phyloP scores from a whole-genome alignment of 2,329 filamentous ascomycete species.

The Aspergillus glaucus region DNA sequence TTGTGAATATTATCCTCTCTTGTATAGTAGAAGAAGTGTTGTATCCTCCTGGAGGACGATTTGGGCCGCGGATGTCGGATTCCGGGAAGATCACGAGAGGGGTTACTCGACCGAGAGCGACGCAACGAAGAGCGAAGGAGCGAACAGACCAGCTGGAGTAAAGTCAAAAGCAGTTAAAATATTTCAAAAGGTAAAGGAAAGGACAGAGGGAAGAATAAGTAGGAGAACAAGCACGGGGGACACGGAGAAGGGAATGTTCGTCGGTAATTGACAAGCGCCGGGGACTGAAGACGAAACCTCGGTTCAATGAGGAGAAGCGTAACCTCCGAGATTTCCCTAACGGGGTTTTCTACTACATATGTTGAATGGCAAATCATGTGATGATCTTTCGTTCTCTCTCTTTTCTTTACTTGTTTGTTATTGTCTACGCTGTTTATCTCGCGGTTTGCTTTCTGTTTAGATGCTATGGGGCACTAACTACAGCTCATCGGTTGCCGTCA shows the following conservation, averaged over 20 bases:
- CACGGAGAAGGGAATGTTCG: conserved; percentile 3
- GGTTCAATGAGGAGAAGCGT: background rate
- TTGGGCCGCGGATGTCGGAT: background rate
- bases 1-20: conserved; percentile 13
- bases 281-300: conserved; percentile 6
- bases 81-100: conserved; percentile 4
- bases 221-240: conserved; percentile 3
- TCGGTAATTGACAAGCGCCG: conserved; percentile 11
- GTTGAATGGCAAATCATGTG: background rate
- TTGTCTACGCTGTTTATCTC: background rate
- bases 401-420: background rate
- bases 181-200: conserved; percentile 1
- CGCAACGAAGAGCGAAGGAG: background rate
- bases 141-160: conserved; percentile 15
- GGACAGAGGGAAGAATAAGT: conserved; percentile 4
- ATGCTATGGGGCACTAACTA: too few relatives aligned
- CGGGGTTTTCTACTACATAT: background rate
- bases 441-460: too few relatives aligned
- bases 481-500: too few relatives aligned
- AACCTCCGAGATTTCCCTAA: background rate
- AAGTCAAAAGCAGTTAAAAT: background rate
- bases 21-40: conserved; percentile 1
- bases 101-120: background rate
- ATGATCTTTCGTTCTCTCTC: background rate
- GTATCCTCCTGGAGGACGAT: background rate